phyloP scores from a whole-genome alignment of 495 filamentous ascomycete genomes.

The Pseudoneurospora amorphoporcata region DNA sequence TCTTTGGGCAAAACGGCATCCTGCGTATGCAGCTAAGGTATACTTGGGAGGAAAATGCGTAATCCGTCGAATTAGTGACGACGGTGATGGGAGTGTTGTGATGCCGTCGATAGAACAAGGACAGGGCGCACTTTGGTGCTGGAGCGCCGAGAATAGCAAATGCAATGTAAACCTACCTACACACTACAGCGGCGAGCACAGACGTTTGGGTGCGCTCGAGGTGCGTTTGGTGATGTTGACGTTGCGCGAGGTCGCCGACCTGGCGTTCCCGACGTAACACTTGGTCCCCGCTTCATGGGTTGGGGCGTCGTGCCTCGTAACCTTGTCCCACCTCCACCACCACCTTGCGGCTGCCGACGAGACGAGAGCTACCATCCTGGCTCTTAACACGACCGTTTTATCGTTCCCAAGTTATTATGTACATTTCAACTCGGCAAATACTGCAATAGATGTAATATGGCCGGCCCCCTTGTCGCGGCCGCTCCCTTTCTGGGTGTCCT shows the following conservation, averaged over 20 bases:
- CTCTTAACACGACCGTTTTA: background rate
- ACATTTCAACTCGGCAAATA: background rate
- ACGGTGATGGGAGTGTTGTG: background rate
- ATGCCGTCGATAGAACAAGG: background rate
- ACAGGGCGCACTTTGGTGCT: background rate
- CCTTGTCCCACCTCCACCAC: background rate
- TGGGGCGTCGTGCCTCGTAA: background rate
- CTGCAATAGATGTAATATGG: background rate
- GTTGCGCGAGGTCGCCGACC: conserved; percentile 15
- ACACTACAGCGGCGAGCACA: conserved; percentile 7
- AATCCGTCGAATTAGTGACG: background rate
- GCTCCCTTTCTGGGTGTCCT: background rate
- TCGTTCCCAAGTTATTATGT: background rate
- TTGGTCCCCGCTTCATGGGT: background rate
- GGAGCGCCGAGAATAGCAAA: background rate
- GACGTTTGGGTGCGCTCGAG: background rate
- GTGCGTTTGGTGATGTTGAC: background rate
- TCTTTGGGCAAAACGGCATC: background rate
- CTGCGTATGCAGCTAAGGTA: background rate
- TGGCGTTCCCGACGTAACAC: conserved; percentile 3
- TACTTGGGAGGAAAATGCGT: background rate
- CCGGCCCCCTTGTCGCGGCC: background rate
- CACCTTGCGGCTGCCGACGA: background rate
- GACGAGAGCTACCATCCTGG: background rate
- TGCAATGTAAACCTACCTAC: background rate